Evolutionary conservation across 345 rosid species (phyloP).

Genomic region (Salix purpurea): DNA sequence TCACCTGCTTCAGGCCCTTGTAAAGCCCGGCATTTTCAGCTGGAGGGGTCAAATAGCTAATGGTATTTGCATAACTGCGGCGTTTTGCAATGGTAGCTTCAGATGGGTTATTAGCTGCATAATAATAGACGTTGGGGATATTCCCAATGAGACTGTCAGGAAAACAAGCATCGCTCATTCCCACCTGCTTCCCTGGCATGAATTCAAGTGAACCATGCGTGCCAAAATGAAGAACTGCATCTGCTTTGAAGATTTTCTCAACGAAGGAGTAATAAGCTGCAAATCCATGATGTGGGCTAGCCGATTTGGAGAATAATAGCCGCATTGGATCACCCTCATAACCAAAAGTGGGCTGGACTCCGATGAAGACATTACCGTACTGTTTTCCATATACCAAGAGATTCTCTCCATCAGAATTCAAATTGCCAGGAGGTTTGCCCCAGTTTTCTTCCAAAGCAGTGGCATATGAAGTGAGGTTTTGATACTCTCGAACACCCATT

Average conservation of each 20-base stretch:
- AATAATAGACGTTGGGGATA: conserved; percentile 90
- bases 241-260: conserved; percentile 92
- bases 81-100: conserved; percentile 98
- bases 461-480: conserved; percentile 76
- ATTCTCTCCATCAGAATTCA: conserved; percentile 92
- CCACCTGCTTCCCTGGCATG: conserved; percentile 99
- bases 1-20: conserved; percentile 94
- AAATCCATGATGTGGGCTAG: conserved; percentile 96
- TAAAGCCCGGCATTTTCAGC: conserved; percentile 99
- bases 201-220: conserved; percentile 97
- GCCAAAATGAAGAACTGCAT: conserved; percentile 97
- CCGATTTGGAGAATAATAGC: conserved; percentile 91
- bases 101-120: conserved; percentile 95
- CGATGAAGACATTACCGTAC: conserved; percentile 91
- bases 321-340: conserved; percentile 99
- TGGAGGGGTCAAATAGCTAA: conserved; percentile 95
- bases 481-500: conserved; percentile 90
- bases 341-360: conserved; percentile 97
- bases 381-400: conserved; percentile 87
- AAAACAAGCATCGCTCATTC: conserved; percentile 93
- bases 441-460: conserved; percentile 88
- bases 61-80: conserved; percentile 94
- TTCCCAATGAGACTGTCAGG: conserved; percentile 98
- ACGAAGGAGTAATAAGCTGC: conserved; percentile 95
- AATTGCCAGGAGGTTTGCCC: conserved; percentile 97